These are phyloP conservation scores for Collybia mongolica DNA, from an alignment of 768 basidiomycete genomes.

Conservation along the genomic window DNA sequence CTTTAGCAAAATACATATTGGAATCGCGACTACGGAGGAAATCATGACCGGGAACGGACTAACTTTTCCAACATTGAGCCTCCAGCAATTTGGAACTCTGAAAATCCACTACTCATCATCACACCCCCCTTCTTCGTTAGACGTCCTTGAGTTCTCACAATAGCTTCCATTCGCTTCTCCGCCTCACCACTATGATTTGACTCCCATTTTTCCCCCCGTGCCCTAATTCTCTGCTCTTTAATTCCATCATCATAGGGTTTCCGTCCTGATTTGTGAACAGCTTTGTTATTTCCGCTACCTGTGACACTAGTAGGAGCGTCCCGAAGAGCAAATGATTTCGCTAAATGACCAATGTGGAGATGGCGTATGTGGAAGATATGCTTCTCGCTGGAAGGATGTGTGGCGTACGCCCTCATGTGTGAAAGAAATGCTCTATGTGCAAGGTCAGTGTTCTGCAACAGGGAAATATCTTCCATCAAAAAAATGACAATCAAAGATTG, in stretches of 20 bases:
- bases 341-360: constrained; percentile 91
- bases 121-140: constrained; percentile 77
- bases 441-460: constrained; percentile 62
- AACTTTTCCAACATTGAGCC: constrained; percentile 63
- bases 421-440: constrained; percentile 89
- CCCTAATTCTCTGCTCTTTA: constrained; percentile 7
- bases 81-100: constrained; percentile 79
- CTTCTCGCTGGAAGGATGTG: constrained; percentile 94
- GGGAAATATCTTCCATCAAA: constrained; percentile 3
- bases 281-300: constrained; percentile 17
- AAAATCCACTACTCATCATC: constrained; percentile 63
- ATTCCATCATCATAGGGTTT: constrained; percentile 15
- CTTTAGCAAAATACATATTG: neutral
- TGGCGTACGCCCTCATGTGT: constrained; percentile 95
- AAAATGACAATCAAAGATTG: neutral
- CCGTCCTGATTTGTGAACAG: constrained; percentile 16
- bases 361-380: constrained; percentile 95
- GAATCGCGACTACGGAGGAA: neutral
- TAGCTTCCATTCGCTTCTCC: constrained; percentile 83
- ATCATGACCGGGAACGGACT: constrained; percentile 24
- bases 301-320: constrained; percentile 70
- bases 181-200: constrained; percentile 50
- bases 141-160: constrained; percentile 82
- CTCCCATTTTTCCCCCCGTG: constrained; percentile 33
- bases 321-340: constrained; percentile 88